Percentiles rank a stretch among this genome's conserved stretches.
Evolutionary conservation across 164 flowering plant species (phyloP).

Genomic region (Liquidambar formosana): DNA sequence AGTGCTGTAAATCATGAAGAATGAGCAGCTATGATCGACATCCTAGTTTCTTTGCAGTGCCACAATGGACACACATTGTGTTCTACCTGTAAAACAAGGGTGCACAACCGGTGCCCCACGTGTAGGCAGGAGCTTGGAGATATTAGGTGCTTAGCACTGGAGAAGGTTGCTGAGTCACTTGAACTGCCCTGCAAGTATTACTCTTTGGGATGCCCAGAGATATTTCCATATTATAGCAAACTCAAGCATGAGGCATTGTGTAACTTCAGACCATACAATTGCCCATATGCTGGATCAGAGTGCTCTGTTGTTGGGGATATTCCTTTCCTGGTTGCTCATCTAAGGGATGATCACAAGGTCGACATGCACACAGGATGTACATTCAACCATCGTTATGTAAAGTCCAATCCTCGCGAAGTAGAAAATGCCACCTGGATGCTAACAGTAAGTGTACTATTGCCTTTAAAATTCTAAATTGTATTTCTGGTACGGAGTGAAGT

Average conservation of each 20-base stretch:
- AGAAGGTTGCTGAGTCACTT: conserved; percentile 78
- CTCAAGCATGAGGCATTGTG: conserved; percentile 64
- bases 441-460: conserved; percentile 52
- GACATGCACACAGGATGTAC: conserved; percentile 96
- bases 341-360: conserved; percentile 94
- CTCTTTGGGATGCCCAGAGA: conserved; percentile 63
- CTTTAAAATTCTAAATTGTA: not conserved
- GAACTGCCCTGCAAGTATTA: conserved; percentile 68
- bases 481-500: too few relatives aligned
- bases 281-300: conserved; percentile 90
- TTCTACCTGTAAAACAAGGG: conserved; percentile 68
- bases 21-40: not conserved
- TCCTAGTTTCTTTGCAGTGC: conserved; percentile 46
- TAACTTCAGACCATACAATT: conserved; percentile 70
- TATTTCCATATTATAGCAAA: conserved; percentile 73
- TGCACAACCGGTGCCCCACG: conserved; percentile 71
- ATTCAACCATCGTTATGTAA: conserved; percentile 91
- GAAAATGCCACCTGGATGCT: conserved; percentile 98
- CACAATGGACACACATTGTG: conserved; percentile 76
- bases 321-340: conserved; percentile 77
- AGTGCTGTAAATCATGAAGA: not conserved
- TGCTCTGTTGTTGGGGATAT: conserved; percentile 84
- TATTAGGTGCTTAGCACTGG: conserved; percentile 71
- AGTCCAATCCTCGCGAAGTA: conserved; percentile 92
- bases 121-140: conserved; percentile 77